Conservation (phyloP, 2,329 filamentous ascomycete genomes). For the Juglanconis sp. region DNA sequence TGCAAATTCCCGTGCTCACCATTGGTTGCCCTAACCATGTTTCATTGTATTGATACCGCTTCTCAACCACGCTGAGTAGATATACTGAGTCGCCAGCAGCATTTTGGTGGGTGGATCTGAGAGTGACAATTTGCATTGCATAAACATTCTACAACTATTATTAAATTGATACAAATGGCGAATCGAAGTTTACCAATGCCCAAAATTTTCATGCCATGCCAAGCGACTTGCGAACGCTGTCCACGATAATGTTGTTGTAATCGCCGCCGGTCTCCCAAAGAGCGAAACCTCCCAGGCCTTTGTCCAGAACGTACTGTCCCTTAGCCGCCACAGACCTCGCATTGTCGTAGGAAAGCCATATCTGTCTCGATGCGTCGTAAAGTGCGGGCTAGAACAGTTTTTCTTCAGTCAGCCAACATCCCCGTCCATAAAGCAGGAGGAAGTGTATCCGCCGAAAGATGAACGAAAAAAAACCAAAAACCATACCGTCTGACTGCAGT, state of each 20-base stretch:
- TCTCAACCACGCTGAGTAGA: too few relatives aligned
- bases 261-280: conserved; percentile 20
- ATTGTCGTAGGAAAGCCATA: conserved; percentile 20
- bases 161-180: too few relatives aligned
- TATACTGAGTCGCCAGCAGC: too few relatives aligned
- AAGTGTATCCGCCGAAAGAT: too few relatives aligned
- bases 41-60: too few relatives aligned
- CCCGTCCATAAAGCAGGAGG: background rate
- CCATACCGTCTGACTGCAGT: conserved; percentile 19
- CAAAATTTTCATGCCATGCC: background rate
- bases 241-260: conserved; percentile 19
- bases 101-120: too few relatives aligned
- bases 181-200: too few relatives aligned
- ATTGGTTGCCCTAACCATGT: too few relatives aligned
- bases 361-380: conserved; percentile 10
- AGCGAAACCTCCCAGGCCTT: conserved; percentile 17
- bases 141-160: too few relatives aligned
- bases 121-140: too few relatives aligned
- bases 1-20: too few relatives aligned
- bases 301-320: conserved; percentile 15
- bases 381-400: conserved; percentile 11
- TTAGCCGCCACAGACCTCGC: conserved; percentile 15
- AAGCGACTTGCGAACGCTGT: conserved; percentile 9
- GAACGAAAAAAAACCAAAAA: background rate
- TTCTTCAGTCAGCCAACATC: background rate